These are phyloP conservation scores for Calonectria leucothoes DNA, from an alignment of 2,329 filamentous ascomycete genomes.

Conservation along the genomic window DNA sequence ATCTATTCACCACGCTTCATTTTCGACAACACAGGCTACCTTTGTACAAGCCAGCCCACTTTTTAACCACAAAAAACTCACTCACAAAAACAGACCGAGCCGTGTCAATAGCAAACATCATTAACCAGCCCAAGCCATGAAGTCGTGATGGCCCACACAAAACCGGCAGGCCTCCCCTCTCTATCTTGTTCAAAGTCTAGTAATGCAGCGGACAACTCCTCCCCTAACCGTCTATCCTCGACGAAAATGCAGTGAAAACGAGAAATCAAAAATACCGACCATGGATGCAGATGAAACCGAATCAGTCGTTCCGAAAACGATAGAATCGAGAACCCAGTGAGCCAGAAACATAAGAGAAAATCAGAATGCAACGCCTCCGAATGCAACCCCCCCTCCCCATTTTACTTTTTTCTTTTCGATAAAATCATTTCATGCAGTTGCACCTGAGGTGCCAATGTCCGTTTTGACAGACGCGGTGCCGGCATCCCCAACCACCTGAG, in stretches of 20 bases:
- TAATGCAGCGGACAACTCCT: slow-evolving; percentile 52
- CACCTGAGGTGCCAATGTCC: slow-evolving; percentile 46
- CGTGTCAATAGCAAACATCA: slow-evolving; percentile 42
- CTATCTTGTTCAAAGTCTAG: slow-evolving; percentile 55
- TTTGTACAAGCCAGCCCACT: slow-evolving; percentile 1
- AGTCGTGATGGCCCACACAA: slow-evolving; percentile 47
- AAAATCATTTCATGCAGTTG: slow-evolving; percentile 46
- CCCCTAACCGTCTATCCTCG: slow-evolving; percentile 49
- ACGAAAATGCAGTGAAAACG: slow-evolving; percentile 49
- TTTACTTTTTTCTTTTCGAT: slow-evolving; percentile 43
- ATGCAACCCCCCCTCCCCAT: slow-evolving; percentile 50
- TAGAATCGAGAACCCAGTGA: slow-evolving; percentile 35
- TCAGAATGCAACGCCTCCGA: slow-evolving; percentile 50
- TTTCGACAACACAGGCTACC: neutral
- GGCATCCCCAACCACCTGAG: slow-evolving; percentile 56
- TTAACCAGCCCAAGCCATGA: slow-evolving; percentile 50
- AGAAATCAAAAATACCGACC: slow-evolving; percentile 44
- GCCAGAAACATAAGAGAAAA: slow-evolving; percentile 43
- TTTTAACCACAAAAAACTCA: slow-evolving; percentile 24
- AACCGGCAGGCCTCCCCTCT: slow-evolving; percentile 46
- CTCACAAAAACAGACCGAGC: slow-evolving; percentile 24
- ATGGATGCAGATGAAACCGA: slow-evolving; percentile 43
- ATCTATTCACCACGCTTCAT: slow-evolving; percentile 2
- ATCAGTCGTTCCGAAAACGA: slow-evolving; percentile 32
- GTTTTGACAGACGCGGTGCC: slow-evolving; percentile 56